Evolutionary conservation across 2,329 filamentous ascomycete genomes (phyloP).

Genomic region (Diaporthe humulicola): DNA sequence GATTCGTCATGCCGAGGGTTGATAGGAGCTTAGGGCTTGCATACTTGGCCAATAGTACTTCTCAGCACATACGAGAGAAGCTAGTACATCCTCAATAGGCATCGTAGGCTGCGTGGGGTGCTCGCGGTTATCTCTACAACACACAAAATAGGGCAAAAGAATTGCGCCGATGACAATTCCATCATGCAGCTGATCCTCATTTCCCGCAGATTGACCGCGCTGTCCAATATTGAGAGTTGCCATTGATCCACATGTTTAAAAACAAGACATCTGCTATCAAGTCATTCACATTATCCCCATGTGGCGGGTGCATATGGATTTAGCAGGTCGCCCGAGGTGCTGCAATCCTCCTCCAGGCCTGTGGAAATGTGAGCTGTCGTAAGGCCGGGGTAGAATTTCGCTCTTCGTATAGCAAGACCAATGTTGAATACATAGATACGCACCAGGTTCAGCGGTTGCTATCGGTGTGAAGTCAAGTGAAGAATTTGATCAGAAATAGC

Average conservation of each 20-base stretch:
- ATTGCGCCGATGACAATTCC: too few relatives aligned
- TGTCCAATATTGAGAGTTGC: neutral
- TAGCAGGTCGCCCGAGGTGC: neutral
- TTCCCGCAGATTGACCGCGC: neutral
- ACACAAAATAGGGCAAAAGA: neutral
- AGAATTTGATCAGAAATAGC: too few relatives aligned
- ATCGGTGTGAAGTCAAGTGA: neutral
- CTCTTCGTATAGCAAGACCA: neutral
- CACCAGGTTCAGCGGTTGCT: neutral
- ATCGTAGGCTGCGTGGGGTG: neutral
- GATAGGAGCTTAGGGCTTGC: slow-evolving; percentile 9
- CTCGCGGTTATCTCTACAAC: neutral
- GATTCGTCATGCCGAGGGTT: neutral
- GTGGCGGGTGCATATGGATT: neutral
- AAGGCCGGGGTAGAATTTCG: neutral
- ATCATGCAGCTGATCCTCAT: neutral
- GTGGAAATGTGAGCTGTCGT: neutral
- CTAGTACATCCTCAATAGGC: neutral
- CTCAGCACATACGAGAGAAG: neutral
- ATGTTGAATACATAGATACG: neutral
- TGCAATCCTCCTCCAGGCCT: neutral
- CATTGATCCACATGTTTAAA: neutral
- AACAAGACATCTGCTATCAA: neutral
- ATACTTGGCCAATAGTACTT: neutral
- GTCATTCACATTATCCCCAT: neutral